Evolutionary conservation across 1,284 basidiomycete genomes (phyloP).

Genomic region (Athelia sp.): DNA sequence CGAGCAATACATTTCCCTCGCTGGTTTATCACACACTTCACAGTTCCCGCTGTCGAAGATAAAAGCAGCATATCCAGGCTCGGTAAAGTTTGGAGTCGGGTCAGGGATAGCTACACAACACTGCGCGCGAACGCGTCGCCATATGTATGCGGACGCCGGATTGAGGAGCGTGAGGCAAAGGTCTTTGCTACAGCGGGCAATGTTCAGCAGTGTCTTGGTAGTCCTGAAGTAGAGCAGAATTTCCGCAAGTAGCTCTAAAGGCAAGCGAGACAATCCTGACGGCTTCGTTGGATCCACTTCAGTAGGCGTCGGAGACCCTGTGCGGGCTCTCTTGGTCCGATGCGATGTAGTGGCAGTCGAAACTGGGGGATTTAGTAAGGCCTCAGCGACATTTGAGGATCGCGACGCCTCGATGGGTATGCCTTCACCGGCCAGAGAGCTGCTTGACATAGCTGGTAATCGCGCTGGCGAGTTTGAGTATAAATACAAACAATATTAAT

Average conservation of each 20-base stretch:
- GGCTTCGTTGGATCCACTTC: background rate
- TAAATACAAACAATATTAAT: too few relatives aligned
- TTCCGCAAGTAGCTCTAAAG: constrained; percentile 38
- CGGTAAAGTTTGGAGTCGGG: constrained; percentile 32
- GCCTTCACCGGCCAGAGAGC: too few relatives aligned
- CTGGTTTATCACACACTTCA: constrained; percentile 39
- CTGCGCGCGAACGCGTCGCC: constrained; percentile 39
- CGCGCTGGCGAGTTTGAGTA: too few relatives aligned
- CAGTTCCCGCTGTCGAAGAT: constrained; percentile 55
- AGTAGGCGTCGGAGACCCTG: background rate
- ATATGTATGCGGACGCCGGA: constrained; percentile 38
- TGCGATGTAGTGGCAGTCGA: too few relatives aligned
- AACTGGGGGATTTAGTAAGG: too few relatives aligned
- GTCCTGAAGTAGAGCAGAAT: constrained; percentile 30
- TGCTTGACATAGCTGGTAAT: too few relatives aligned
- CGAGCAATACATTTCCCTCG: constrained; percentile 32
- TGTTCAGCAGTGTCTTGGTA: constrained; percentile 39
- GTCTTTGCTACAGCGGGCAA: constrained; percentile 42
- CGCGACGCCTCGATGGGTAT: too few relatives aligned
- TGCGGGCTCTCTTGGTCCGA: background rate
- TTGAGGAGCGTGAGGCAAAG: constrained; percentile 42
- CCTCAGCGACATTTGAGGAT: too few relatives aligned
- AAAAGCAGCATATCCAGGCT: constrained; percentile 50
- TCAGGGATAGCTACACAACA: constrained; percentile 38
- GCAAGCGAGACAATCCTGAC: constrained; percentile 17